Percentiles rank a stretch among this genome's conserved stretches.
Conservation (phyloP, 164 flowering plant species). For the Annona cherimola region DNA sequence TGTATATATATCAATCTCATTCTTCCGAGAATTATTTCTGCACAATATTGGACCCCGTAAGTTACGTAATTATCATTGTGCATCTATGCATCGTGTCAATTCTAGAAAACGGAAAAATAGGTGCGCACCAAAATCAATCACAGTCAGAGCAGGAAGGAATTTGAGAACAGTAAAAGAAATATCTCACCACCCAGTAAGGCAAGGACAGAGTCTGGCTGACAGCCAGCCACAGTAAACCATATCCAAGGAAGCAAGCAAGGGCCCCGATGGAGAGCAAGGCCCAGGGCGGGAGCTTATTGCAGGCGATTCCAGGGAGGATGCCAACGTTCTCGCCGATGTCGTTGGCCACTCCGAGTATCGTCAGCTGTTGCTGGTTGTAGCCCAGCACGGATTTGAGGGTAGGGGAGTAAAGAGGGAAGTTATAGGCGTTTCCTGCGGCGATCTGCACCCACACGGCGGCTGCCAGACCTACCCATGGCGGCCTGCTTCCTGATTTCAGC, state of each 20-base stretch:
- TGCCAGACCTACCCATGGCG: conserved; percentile 84
- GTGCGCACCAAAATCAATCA: background rate
- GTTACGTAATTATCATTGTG: no score
- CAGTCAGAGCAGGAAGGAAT: background rate
- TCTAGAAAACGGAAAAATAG: background rate
- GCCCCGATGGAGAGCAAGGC: conserved; percentile 47
- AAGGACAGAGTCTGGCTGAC: conserved; percentile 47
- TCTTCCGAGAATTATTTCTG: no score
- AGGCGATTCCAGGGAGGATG: conserved; percentile 59
- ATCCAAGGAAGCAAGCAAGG: conserved; percentile 54
- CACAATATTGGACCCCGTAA: no score
- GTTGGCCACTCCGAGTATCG: conserved; percentile 78
- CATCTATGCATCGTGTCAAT: background rate
- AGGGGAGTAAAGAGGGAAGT: conserved; percentile 69
- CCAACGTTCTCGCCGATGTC: conserved; percentile 82
- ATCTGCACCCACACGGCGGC: conserved; percentile 75
- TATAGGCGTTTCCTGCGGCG: conserved; percentile 61
- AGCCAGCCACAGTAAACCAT: conserved; percentile 75
- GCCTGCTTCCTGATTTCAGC: conserved; percentile 64
- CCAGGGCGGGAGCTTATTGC: conserved; percentile 80
- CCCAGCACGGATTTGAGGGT: conserved; percentile 72
- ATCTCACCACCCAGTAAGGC: conserved; percentile 69
- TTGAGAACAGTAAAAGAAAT: background rate
- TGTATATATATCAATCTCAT: background rate
- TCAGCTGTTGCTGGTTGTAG: conserved; percentile 62